Percentiles rank a stretch among this genome's conserved stretches.
Evolutionary conservation across 495 filamentous ascomycete species (phyloP).

Genomic region (Elaphomyces granulatus): DNA sequence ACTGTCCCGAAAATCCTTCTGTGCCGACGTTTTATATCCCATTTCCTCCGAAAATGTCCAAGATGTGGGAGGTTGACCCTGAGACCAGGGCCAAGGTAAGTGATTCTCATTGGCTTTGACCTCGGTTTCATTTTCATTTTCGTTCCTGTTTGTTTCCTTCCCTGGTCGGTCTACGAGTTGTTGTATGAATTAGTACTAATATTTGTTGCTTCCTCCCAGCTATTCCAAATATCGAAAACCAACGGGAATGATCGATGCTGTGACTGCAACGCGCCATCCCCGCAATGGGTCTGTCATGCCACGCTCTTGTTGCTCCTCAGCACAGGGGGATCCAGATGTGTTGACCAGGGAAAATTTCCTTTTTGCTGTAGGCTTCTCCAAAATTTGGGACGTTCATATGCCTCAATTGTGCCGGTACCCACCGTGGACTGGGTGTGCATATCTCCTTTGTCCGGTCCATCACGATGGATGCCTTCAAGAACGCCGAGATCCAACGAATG

Average conservation of each 20-base stretch:
- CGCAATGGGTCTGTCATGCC: slow-evolving; percentile 59
- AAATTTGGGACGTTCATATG: slow-evolving; percentile 91
- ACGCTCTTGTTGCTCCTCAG: slow-evolving; percentile 2
- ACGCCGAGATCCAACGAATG: slow-evolving; percentile 74
- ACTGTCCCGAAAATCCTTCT: too few relatives aligned
- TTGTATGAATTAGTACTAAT: not conserved
- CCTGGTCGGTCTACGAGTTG: not conserved
- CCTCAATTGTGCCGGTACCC: slow-evolving; percentile 85
- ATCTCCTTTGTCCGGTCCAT: slow-evolving; percentile 95
- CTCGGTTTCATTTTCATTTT: too few relatives aligned
- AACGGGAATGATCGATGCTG: slow-evolving; percentile 77
- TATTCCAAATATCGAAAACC: slow-evolving; percentile 75
- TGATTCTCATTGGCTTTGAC: not conserved
- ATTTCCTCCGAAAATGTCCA: slow-evolving; percentile 26
- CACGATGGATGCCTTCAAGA: slow-evolving; percentile 97
- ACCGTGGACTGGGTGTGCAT: slow-evolving; percentile 90
- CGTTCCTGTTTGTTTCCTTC: slow-evolving; percentile 6
- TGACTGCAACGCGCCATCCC: slow-evolving; percentile 86
- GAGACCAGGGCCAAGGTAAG: slow-evolving; percentile 83
- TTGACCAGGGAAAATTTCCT: not conserved
- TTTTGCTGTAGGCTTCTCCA: slow-evolving; percentile 39
- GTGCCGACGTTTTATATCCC: not conserved
- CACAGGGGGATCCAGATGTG: not conserved
- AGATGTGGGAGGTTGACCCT: slow-evolving; percentile 96
- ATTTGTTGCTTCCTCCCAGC: slow-evolving; percentile 32